Evolutionary conservation across 1,139 yeast species (phyloP).

Genomic region (Diutina rugosa): DNA sequence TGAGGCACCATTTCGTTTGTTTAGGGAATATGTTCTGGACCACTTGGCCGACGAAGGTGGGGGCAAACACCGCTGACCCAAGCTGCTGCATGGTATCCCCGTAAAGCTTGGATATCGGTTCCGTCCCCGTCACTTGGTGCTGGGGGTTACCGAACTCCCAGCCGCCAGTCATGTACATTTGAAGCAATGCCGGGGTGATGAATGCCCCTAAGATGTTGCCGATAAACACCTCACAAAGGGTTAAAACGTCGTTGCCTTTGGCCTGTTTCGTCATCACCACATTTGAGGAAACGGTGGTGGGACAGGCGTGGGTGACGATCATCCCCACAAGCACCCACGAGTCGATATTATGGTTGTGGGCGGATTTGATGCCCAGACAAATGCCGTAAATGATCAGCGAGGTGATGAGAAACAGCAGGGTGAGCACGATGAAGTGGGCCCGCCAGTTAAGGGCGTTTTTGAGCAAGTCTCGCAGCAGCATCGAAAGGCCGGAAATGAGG

Average conservation of each 20-base stretch:
- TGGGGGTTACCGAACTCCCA: slow-evolving; percentile 85
- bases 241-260: slow-evolving; percentile 66
- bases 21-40: slow-evolving; percentile 57
- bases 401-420: slow-evolving; percentile 62
- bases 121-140: slow-evolving; percentile 27
- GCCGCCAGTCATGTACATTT: slow-evolving; percentile 45
- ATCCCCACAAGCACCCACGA: slow-evolving; percentile 70
- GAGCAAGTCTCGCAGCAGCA: slow-evolving; percentile 48
- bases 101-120: slow-evolving; percentile 43
- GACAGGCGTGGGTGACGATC: slow-evolving; percentile 74
- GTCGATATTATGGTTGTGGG: slow-evolving; percentile 45
- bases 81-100: slow-evolving; percentile 72
- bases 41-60: slow-evolving; percentile 80
- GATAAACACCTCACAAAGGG: slow-evolving; percentile 73
- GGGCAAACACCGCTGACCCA: slow-evolving; percentile 73
- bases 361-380: slow-evolving; percentile 49
- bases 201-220: slow-evolving; percentile 82
- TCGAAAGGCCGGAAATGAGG: slow-evolving; percentile 66
- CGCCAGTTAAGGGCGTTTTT: slow-evolving; percentile 63
- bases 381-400: slow-evolving; percentile 67
- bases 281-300: slow-evolving; percentile 83
- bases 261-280: slow-evolving; percentile 86
- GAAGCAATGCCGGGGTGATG: slow-evolving; percentile 72
- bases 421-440: slow-evolving; percentile 61
- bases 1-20: slow-evolving; percentile 45